Conservation (phyloP, 2,329 filamentous ascomycete genomes). For the Hypoxylon sp. region DNA sequence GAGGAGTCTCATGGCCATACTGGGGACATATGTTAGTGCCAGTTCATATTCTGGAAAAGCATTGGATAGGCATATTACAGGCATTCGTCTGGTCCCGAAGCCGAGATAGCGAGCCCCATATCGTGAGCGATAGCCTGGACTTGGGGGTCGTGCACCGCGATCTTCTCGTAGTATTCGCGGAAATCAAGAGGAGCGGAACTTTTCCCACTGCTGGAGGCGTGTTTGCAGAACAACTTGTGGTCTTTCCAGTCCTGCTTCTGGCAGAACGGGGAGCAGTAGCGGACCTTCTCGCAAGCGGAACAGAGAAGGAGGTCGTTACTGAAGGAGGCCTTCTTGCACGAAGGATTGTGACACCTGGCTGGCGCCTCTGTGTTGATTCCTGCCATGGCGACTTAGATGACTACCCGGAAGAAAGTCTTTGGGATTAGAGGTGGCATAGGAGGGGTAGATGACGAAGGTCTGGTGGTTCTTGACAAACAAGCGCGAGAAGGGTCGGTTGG, state of each 20-base stretch:
- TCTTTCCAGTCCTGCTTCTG: constrained; percentile 44
- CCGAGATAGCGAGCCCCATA: constrained; percentile 12
- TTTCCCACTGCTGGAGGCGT: constrained; percentile 19
- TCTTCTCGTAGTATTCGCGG: constrained; percentile 26
- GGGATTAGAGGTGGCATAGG: neutral
- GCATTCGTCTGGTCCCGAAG: neutral
- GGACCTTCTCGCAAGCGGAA: constrained; percentile 34
- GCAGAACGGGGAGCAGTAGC: constrained; percentile 46
- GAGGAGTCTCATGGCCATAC: constrained; percentile 16
- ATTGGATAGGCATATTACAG: neutral
- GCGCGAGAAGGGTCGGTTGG: neutral
- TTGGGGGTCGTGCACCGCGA: constrained; percentile 28
- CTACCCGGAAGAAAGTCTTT: neutral
- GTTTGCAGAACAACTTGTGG: constrained; percentile 44
- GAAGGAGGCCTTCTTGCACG: constrained; percentile 23
- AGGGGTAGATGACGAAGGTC: neutral
- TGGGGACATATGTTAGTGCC: constrained; percentile 6
- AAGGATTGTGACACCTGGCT: constrained; percentile 11
- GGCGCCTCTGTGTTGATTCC: neutral
- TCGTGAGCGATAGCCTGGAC: constrained; percentile 20
- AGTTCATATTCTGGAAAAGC: neutral
- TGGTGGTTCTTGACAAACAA: neutral
- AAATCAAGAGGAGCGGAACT: constrained; percentile 18
- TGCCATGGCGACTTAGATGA: neutral
- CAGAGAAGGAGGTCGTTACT: constrained; percentile 28